Base-by-base conservation (phyloP, 768 basidiomycete species). In the Daedaleopsis nitida region DNA sequence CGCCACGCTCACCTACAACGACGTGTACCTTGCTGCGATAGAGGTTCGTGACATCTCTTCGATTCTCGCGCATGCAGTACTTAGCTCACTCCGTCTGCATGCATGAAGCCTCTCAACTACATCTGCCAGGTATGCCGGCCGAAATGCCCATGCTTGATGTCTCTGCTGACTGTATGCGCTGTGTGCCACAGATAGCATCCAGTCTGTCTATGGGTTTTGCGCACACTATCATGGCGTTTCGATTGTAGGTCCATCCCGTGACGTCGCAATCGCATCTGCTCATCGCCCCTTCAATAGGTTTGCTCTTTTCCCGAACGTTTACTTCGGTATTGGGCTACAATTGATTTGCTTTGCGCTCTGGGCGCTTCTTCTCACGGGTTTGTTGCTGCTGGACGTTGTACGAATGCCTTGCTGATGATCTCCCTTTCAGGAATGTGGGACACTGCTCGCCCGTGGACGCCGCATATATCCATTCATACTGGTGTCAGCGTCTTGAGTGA, bases 21-120 rank as follows among this genome's bases (percentile, higher is more conserved):
- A 61, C 50, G 34, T 54, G 1, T 60, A 55, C 11, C 32, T 52
- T 5, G 42, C 53, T 58, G 0, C 32, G 24, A n/a, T 53, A 21
- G 9, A 35, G 34, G 52, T 53, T 9, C 16, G 52, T 39, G 3
- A 8, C 17, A 32, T 37, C 38, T 39, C 19, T 8, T 7, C 12
- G 8, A n/a, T 32, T 23, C 13, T 1, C 11, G 34, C 23, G 2
- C 24, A 17, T 17, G n/a, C 3, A 7, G 27, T 17, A 6, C 23
- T 13, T 16, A 5, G 50, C 16, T 17, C 27, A 19, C 50, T 24
- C 27, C 27, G 27, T 7, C 27, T 32, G 27, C 27, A 32, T 7
- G 27, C 27, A 35, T 13, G 21, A 27, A 51, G 50, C 19, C 50
- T 4, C 50, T 51, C 9, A 12, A 34, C n/a, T 32, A 32, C 34